Evolutionary conservation across 108 stramenopile species (phyloP).

Genomic region (Pseudonitzschia pungens): DNA sequence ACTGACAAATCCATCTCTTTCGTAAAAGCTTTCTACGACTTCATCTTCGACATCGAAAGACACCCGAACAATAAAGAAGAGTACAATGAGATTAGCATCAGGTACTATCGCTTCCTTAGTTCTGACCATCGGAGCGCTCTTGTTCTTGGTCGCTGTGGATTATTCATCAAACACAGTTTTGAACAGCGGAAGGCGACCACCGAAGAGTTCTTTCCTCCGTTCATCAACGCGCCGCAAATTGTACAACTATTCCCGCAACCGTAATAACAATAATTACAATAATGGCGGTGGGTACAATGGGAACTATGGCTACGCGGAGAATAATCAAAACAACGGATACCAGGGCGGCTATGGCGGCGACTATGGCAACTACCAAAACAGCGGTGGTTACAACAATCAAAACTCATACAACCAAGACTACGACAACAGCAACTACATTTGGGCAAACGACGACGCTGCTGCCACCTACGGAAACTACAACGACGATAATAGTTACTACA

Average conservation of each 20-base stretch:
- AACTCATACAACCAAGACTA: neutral
- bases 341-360: neutral
- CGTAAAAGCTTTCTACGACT: neutral
- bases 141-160: constrained; percentile 1
- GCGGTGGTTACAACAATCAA: neutral
- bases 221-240: constrained; percentile 6
- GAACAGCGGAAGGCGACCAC: constrained; percentile 4
- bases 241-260: constrained; percentile 3
- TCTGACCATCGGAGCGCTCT: constrained; percentile 11
- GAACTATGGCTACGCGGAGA: neutral
- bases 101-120: constrained; percentile 8
- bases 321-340: neutral
- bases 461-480: neutral
- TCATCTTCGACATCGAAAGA: neutral
- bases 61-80: neutral
- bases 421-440: constrained; percentile 5
- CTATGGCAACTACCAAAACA: constrained; percentile 8
- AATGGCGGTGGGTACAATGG: constrained; percentile 4
- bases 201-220: neutral
- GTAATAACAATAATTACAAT: neutral
- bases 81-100: constrained; percentile 10
- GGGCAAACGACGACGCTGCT: neutral
- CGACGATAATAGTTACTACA: constrained; percentile 9
- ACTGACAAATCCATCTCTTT: neutral
- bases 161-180: constrained; percentile 1